These are phyloP conservation scores for Parietichytrium sp. DNA, from an alignment of 108 stramenopile species.

Conservation along the genomic window DNA sequence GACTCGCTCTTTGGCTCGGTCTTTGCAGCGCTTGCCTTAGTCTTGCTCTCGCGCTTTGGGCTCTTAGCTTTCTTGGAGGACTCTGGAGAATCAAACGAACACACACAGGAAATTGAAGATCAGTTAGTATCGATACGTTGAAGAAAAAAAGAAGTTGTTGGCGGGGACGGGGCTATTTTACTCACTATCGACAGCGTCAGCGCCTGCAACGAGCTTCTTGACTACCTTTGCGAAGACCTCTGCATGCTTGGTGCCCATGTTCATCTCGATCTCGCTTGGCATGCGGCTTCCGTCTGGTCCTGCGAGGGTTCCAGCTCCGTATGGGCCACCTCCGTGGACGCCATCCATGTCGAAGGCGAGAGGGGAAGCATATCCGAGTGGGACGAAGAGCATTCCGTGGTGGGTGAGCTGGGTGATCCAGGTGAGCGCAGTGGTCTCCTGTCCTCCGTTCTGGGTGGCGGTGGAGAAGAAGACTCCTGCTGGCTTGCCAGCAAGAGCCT, in stretches of 20 bases:
- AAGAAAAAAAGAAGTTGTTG: no score
- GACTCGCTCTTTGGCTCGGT: no score
- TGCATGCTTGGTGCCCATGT: constrained; percentile 60
- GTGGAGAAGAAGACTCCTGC: constrained; percentile 65
- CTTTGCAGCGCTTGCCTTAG: no score
- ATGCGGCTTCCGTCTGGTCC: constrained; percentile 66
- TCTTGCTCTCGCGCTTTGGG: no score
- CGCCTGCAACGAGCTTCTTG: constrained; percentile 64
- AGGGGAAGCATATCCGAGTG: constrained; percentile 65
- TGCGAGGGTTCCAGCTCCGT: constrained; percentile 70
- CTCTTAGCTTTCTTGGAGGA: no score
- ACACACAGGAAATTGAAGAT: no score
- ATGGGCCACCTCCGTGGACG: constrained; percentile 64
- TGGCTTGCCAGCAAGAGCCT: constrained; percentile 69
- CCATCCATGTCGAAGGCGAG: constrained; percentile 58
- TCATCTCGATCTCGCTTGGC: constrained; percentile 66
- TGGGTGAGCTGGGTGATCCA: constrained; percentile 66
- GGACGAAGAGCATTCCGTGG: constrained; percentile 76
- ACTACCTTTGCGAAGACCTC: constrained; percentile 62
- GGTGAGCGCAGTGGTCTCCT: constrained; percentile 68
- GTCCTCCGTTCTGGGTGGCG: constrained; percentile 69
- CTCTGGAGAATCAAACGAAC: no score
- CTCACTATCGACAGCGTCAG: no score
- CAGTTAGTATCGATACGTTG: no score
- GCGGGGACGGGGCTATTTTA: no score